These are phyloP conservation scores for Eimeria mitis DNA, from an alignment of 169 alveolate species.

Conservation along the genomic window DNA sequence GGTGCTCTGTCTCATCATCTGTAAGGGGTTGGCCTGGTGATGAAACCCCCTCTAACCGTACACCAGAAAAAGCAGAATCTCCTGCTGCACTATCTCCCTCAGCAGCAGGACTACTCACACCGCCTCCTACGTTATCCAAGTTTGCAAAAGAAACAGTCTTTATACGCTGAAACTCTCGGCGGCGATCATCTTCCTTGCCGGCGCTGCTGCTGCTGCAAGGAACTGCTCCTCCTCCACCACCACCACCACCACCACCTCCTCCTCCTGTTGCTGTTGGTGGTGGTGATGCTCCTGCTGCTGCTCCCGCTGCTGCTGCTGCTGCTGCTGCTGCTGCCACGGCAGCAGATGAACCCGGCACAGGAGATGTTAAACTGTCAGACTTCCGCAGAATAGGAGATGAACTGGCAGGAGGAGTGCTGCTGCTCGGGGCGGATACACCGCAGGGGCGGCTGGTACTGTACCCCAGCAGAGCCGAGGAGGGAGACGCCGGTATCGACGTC, in stretches of 20 bases:
- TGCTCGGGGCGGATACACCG: background rate
- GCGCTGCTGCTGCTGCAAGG: background rate
- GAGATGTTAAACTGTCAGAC: background rate
- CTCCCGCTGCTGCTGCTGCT: background rate
- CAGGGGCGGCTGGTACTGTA: background rate
- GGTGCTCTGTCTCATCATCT: slow-evolving; percentile 14
- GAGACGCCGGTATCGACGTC: background rate
- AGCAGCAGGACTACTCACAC: background rate
- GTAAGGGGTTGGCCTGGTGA: background rate
- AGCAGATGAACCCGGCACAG: background rate
- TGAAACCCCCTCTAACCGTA: background rate
- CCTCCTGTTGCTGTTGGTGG: too few species aligned
- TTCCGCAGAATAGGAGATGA: background rate
- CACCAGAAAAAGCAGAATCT: background rate
- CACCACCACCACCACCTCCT: too few species aligned
- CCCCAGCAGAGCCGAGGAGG: background rate
- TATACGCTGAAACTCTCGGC: slow-evolving; percentile 35
- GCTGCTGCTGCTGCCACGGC: slow-evolving; percentile 4
- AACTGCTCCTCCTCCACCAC: background rate
- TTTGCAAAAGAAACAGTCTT: slow-evolving; percentile 69
- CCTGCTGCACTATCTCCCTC: background rate
- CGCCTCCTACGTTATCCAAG: background rate
- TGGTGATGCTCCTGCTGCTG: background rate
- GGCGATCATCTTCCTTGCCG: background rate
- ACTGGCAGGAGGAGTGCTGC: slow-evolving; percentile 8